phyloP scores from a whole-genome alignment of 139 green algal genomes.

The Coccomyxa sp. region DNA sequence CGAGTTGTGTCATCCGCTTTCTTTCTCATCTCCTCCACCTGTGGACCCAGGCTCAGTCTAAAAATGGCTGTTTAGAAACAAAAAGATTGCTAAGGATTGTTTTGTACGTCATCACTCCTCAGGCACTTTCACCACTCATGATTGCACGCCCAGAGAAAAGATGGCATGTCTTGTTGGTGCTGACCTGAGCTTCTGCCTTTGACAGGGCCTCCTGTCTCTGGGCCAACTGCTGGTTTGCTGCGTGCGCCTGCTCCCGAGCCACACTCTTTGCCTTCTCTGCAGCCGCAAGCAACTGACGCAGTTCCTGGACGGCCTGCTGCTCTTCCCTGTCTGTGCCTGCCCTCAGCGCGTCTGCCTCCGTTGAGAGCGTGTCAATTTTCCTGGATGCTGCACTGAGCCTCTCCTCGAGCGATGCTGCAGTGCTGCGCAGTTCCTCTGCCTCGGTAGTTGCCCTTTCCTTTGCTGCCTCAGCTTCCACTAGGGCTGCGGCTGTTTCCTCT shows the following conservation, averaged over 20 bases:
- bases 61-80: not conserved
- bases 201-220: not conserved
- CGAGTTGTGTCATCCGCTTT: not conserved
- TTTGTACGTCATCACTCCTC: not conserved
- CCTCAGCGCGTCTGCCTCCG: not conserved
- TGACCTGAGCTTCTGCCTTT: no score
- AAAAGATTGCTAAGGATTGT: not conserved
- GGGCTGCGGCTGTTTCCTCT: not conserved
- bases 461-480: not conserved
- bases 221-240: not conserved
- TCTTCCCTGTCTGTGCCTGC: not conserved
- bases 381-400: not conserved
- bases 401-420: not conserved
- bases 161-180: not conserved
- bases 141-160: not conserved
- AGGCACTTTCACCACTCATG: not conserved
- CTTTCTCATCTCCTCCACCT: not conserved
- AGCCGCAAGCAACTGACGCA: not conserved
- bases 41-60: not conserved
- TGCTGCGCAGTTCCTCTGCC: not conserved
- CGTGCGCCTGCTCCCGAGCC: not conserved
- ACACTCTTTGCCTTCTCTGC: not conserved
- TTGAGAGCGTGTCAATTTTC: not conserved
- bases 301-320: not conserved
- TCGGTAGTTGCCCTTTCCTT: not conserved